These are phyloP conservation scores for Sordariomycetes sp. DNA, from an alignment of 2,329 filamentous ascomycete genomes.

Conservation along the genomic window DNA sequence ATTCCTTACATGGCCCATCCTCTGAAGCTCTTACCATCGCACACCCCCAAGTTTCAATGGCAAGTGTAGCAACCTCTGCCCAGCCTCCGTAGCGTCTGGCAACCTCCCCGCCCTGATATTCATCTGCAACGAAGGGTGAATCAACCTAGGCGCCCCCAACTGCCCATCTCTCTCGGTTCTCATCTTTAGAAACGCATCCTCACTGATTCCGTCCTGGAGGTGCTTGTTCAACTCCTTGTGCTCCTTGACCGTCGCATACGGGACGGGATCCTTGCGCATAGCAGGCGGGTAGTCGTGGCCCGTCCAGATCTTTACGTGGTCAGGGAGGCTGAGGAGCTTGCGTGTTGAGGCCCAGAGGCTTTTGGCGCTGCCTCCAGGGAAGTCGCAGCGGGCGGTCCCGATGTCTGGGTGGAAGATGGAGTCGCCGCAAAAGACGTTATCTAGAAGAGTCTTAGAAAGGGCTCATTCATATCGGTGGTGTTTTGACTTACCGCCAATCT, in stretches of 20 bases:
- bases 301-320: conserved; percentile 33
- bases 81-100: neutral
- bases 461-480: neutral
- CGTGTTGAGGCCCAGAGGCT: conserved; percentile 28
- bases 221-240: conserved; percentile 35
- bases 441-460: neutral
- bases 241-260: conserved; percentile 29
- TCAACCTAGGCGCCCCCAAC: conserved; percentile 28
- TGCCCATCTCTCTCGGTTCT: conserved; percentile 26
- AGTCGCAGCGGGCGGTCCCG: conserved; percentile 39
- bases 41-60: neutral
- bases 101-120: conserved; percentile 34
- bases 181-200: conserved; percentile 29
- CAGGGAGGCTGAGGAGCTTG: conserved; percentile 26
- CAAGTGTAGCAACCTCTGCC: neutral
- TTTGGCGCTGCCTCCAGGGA: conserved; percentile 33
- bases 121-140: conserved; percentile 37
- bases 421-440: conserved; percentile 36
- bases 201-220: conserved; percentile 23
- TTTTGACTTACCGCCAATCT: conserved; percentile 23
- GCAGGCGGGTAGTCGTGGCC: conserved; percentile 39
- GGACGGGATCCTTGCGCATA: conserved; percentile 15
- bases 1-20: too few relatives aligned
- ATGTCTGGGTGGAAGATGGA: conserved; percentile 38
- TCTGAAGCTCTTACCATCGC: too few relatives aligned